Base-by-base conservation (phyloP, 1,284 basidiomycete species). In the Pseudozyma tsukubaensis region DNA sequence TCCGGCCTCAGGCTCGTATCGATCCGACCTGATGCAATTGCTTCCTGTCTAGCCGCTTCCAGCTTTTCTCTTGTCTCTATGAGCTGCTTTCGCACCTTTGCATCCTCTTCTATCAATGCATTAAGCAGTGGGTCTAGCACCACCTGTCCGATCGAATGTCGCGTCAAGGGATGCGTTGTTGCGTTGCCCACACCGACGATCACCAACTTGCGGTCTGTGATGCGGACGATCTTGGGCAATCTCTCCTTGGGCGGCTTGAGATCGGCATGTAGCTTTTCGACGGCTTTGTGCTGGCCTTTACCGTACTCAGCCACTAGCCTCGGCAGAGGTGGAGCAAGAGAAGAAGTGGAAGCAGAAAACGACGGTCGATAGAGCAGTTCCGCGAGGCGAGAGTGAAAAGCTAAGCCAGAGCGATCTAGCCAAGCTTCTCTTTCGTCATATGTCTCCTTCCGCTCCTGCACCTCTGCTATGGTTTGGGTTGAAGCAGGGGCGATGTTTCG, bases 271-370 rank as follows among this genome's bases (percentile, higher is more conserved):
- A 73, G 39, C 8, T 44, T 35, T 19, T 65, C 59, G 0, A 73
- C 66, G 7, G 55, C n/a, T 10, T 37, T 35, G 2, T 66, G 59
- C 32, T 74, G 66, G 4, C 66, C 72, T 24, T 70, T 69, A n/a
- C 72, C 72, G 35, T 66, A 74, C 47, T 74, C 72, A 6, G 66
- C 72, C 0, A 74, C 72, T 0, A 74, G 21, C 4, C 66, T 42
- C 18, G 66, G 72, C 7, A 65, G 37, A 5, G 29, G 11, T 8
- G 56, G 39, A 1, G 12, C 4, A 13, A 16, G 24, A 0, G 42
- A 18, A 24, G 58, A 55, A n/a, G 66, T 69, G 0, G 54, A 37
- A 0, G 42, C 14, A 24, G 58, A 55, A n/a, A 74, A 74, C 0
- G 54, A 37, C 1, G 72, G 40, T 5, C 59, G 56, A 21, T 52